Base-by-base conservation (phyloP, 345 rosid genomes). In the Lepidium aucheri region DNA sequence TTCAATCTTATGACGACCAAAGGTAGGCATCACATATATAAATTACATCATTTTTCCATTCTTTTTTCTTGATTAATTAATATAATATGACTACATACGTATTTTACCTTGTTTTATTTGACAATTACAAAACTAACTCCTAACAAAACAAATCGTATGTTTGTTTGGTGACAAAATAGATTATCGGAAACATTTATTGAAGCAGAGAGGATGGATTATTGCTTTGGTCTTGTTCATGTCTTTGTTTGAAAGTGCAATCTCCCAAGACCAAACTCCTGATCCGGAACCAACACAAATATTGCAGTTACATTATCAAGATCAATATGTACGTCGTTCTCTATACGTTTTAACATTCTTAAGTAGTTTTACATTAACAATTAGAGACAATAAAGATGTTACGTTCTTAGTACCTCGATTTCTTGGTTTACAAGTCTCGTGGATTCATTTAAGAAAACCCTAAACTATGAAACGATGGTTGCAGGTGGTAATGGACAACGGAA, bases 401-500 rank as follows among this genome's bases (percentile, higher is more conserved):
- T 4, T 22, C 16, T 55, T 15, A 5, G 3, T n/a, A n/a, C n/a
- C n/a, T n/a, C n/a, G n/a, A n/a, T 66, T 65, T 8, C 77, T 67
- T 73, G 73, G 38, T 32, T 3, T 36, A 11, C 52, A 73, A 67
- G 72, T 53, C 57, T 66, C 11, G 6, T 41, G 6, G 15, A 40
- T 11, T 26, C 8, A 16, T 54, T 65, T 41, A 34, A 13, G 38
- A 60, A 60, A 35, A 28, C 76, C 51, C n/a, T n/a, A n/a, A n/a
- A n/a, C n/a, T 73, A 65, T 9, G n/a, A 44, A 4, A 56, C 7
- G 34, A 65, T 18, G 1, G 14, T 13, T 70, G 77, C 71, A 91
- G 98, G 98, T 89, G 77, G 73, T 79, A 69, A 66, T 92, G 79
- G 95, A 87, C 51, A 92, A 92, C 65, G 93, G 98, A 16, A 61